Percentiles rank a stretch among this genome's conserved stretches.
phyloP scores from a whole-genome alignment of 163 green algal species.

The Scenedesmus sp. region DNA sequence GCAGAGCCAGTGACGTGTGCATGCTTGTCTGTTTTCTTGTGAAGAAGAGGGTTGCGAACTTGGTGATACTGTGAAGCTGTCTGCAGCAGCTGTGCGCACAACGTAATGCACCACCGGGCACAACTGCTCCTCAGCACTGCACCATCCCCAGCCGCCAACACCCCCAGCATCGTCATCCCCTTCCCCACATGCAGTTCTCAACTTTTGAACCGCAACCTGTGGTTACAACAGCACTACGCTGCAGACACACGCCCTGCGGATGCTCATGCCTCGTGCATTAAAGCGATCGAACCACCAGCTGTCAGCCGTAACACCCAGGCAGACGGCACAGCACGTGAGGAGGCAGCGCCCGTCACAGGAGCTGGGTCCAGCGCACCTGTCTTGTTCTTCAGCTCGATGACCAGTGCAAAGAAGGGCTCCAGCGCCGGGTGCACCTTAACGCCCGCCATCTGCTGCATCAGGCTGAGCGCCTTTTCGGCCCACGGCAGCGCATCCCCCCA shows the following conservation, averaged over 20 bases:
- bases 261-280: neutral
- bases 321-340: no score
- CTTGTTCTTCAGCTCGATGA: conserved; percentile 55
- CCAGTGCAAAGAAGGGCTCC: conserved; percentile 46
- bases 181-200: no score
- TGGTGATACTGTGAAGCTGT: neutral
- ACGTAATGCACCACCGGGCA: neutral
- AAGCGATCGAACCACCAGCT: neutral
- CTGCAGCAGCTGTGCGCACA: no score
- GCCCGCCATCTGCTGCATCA: conserved; percentile 49
- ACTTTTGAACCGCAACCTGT: no score
- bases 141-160: no score
- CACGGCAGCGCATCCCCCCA: conserved; percentile 26
- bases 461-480: conserved; percentile 39
- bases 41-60: neutral
- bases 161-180: no score
- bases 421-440: conserved; percentile 42
- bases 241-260: neutral
- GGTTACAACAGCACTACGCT: no score
- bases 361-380: conserved; percentile 37
- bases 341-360: no score
- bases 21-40: no score
- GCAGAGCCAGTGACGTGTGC: no score
- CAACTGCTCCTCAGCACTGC: no score
- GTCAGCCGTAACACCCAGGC: no score